A percentile compares a stretch with the other conserved stretches of the same genome.
phyloP scores from a whole-genome alignment of 1,139 yeast species.

The Arxiozyma telluris region DNA sequence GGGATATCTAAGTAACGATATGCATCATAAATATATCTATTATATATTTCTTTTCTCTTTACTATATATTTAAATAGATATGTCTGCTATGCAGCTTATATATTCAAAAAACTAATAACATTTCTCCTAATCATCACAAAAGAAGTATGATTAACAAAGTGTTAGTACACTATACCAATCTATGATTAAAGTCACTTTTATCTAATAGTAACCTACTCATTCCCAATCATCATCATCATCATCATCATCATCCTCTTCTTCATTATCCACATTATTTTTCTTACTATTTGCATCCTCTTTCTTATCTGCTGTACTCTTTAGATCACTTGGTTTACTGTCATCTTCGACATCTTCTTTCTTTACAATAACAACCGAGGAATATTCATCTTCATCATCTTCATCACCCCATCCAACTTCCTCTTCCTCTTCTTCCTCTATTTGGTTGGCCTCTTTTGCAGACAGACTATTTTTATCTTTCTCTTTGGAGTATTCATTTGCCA shows the following conservation, averaged over 20 bases:
- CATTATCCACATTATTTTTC: slow-evolving; percentile 9
- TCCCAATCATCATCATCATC: slow-evolving; percentile 56
- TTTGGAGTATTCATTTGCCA: slow-evolving; percentile 19
- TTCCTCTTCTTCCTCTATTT: slow-evolving; percentile 22
- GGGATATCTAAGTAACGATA: slow-evolving; percentile 4
- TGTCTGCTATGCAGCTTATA: too few species aligned
- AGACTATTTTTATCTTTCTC: slow-evolving; percentile 12
- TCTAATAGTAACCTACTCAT: slow-evolving; percentile 16
- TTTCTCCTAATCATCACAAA: not conserved
- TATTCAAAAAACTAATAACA: not conserved
- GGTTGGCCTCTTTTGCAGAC: slow-evolving; percentile 19
- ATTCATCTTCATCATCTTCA: slow-evolving; percentile 6
- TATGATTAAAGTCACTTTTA: not conserved
- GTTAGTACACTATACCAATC: not conserved
- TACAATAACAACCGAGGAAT: slow-evolving; percentile 12
- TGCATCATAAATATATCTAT: not conserved
- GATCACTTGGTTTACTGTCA: not conserved
- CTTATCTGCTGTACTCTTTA: not conserved
- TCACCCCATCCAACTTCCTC: slow-evolving; percentile 22
- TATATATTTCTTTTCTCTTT: not conserved
- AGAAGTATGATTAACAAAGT: not conserved
- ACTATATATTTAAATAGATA: too few species aligned
- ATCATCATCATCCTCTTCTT: slow-evolving; percentile 20
- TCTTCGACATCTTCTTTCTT: slow-evolving; percentile 10
- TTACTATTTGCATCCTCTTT: slow-evolving; percentile 8